Evolutionary conservation across 495 filamentous ascomycete species (phyloP).

Genomic region (Trichocladium antarcticum): DNA sequence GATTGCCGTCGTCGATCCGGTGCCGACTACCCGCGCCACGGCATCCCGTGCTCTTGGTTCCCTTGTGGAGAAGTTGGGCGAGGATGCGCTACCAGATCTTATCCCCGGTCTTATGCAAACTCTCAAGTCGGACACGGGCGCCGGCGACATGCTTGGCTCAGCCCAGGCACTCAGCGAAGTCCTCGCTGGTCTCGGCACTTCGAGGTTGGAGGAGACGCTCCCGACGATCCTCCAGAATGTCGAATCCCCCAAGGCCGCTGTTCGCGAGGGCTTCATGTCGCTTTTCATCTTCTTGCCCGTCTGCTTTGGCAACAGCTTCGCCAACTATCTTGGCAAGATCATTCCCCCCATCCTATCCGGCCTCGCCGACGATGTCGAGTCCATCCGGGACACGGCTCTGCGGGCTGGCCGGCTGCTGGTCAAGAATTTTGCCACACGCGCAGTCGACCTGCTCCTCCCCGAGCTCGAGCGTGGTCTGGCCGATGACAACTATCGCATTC

Average conservation of each 20-base stretch:
- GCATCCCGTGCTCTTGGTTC: slow-evolving; percentile 94
- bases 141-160: slow-evolving; percentile 88
- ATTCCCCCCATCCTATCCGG: slow-evolving; percentile 93
- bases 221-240: slow-evolving; percentile 96
- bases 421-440: slow-evolving; percentile 92
- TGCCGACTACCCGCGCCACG: slow-evolving; percentile 92
- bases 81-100: slow-evolving; percentile 91
- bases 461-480: slow-evolving; percentile 92
- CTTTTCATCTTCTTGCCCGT: slow-evolving; percentile 98
- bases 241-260: slow-evolving; percentile 74
- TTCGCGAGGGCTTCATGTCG: slow-evolving; percentile 98
- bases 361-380: slow-evolving; percentile 89
- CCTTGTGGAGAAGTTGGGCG: slow-evolving; percentile 90
- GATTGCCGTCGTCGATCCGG: slow-evolving; percentile 81
- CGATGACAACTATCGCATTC: slow-evolving; percentile 90
- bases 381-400: slow-evolving; percentile 86
- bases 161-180: slow-evolving; percentile 96
- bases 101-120: slow-evolving; percentile 96
- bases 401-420: slow-evolving; percentile 87
- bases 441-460: slow-evolving; percentile 85
- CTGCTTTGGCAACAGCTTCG: slow-evolving; percentile 97
- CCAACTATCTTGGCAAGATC: slow-evolving; percentile 87
- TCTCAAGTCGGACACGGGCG: slow-evolving; percentile 92
- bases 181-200: slow-evolving; percentile 84
- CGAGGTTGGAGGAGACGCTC: slow-evolving; percentile 85